These are phyloP conservation scores for Hypoxylon sp. DNA, from an alignment of 2,329 filamentous ascomycete species.

Conservation along the genomic window DNA sequence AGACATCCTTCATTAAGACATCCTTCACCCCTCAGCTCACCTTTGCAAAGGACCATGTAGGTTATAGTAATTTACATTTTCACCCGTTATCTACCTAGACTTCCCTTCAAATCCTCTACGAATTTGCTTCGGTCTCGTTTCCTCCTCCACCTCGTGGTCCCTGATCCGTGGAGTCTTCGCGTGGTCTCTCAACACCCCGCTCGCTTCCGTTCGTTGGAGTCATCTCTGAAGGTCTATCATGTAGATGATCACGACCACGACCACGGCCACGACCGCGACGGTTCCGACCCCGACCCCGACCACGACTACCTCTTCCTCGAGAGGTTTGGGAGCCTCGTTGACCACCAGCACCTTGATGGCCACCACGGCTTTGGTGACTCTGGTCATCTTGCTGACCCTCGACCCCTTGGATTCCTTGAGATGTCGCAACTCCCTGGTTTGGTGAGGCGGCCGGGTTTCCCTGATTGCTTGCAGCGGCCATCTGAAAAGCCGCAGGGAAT, in stretches of 20 bases:
- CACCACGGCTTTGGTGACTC: not conserved
- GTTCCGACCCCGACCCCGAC: not conserved
- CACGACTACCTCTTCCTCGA: no score
- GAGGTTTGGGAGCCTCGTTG: not conserved
- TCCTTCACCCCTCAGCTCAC: no score
- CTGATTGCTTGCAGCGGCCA: not conserved
- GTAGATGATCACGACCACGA: not conserved
- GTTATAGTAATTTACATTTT: not conserved
- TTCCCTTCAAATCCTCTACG: not conserved
- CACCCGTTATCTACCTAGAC: not conserved
- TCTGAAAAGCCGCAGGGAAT: not conserved
- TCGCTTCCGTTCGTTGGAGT: not conserved
- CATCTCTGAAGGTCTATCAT: not conserved
- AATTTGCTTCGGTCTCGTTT: not conserved
- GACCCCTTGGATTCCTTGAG: not conserved
- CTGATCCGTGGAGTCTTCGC: not conserved
- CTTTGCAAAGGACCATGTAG: no score
- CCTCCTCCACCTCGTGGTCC: no score
- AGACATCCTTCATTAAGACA: no score
- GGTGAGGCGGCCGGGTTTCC: not conserved
- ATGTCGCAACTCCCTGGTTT: not conserved
- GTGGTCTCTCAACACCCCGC: constrained; percentile 8
- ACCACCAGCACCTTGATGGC: not conserved
- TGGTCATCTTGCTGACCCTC: not conserved
- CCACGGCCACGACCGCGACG: not conserved